Base-by-base conservation (phyloP, 2,329 filamentous ascomycete genomes). In the Cercospora brassicicola region DNA sequence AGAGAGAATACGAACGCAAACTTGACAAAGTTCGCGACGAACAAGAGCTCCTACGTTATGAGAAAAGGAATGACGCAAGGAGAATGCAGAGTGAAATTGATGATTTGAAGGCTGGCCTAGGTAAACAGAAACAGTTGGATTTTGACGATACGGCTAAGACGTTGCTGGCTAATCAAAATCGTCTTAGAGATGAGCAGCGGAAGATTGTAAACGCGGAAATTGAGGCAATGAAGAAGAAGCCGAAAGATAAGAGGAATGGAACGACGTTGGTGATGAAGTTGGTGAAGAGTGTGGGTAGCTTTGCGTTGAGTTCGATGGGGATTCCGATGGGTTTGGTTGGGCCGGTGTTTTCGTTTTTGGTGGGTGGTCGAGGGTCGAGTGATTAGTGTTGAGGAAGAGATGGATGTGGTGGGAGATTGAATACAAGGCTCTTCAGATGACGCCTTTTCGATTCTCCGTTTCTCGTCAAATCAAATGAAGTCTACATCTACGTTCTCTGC, bases 181-280 rank as follows among this genome's bases (percentile, higher is more conserved):
- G 48, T 53, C 48, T 53, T 53, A 53, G 48, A 53, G 48, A 53
- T 20, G 57, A 60, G 57, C 57, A 60, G 13, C 9, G 13, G 20
- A 31, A 13, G 33, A 18, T 26, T 36, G 20, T 60, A 33, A 31
- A 8, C 20, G 57, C 57, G n/a, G 57, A 60, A 4, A 60, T 60
- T n/a, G 20, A 42, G 13, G 57, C 33, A n/a, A 60, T 60, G 57
- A 60, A 42, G 30, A 60, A 60, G 57, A 60, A 60, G 33, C 57
- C 57, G 7, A 60, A 60, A 13, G 33, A 42, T n/a, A 60, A 42
- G 33, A 36, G 57, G 33, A 36, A 9, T 36, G 57, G 57, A 20
- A 36, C 33, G 8, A 18, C 30, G n/a, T 36, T 60, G 57, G 57
- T 60, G 8, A 13, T 60, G 9, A 33, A 18, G 33, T 36, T 60